Percentiles rank a stretch among this genome's conserved stretches.
phyloP scores from a whole-genome alignment of 139 green algal species.

The Chlamydomonas incerta region DNA sequence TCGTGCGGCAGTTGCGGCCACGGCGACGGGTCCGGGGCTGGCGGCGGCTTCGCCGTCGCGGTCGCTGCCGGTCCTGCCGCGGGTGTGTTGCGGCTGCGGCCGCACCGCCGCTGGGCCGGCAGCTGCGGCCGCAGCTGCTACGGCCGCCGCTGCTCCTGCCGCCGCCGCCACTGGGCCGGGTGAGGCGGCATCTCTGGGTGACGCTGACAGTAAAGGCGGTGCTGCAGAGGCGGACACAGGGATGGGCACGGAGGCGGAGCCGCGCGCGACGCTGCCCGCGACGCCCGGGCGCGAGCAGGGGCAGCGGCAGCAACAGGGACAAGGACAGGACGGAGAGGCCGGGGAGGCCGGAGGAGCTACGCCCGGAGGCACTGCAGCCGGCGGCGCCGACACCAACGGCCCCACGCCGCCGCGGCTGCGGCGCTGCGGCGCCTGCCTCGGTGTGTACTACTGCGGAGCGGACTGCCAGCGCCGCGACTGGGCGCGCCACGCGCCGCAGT shows the following conservation, averaged over 20 bases:
- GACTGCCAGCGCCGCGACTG: slow-evolving; percentile 27
- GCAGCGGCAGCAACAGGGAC: too few species aligned
- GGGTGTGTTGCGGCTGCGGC: not conserved
- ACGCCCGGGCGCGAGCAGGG: too few species aligned
- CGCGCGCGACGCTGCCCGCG: too few species aligned
- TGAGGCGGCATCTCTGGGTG: not conserved
- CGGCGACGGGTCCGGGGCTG: too few species aligned
- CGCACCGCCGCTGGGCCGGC: not conserved
- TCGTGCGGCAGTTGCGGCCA: too few species aligned
- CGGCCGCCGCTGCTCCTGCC: not conserved
- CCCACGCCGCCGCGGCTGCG: not conserved
- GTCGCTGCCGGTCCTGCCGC: too few species aligned
- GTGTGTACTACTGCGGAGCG: slow-evolving; percentile 14
- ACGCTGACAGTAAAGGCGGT: not conserved
- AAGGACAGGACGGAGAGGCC: too few species aligned
- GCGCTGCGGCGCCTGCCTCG: slow-evolving; percentile 29
- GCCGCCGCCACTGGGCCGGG: not conserved
- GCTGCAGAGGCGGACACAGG: too few species aligned
- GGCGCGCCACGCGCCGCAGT: slow-evolving; percentile 14
- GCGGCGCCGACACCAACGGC: not conserved
- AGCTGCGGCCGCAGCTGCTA: not conserved
- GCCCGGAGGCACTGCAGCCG: not conserved
- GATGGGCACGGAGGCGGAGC: too few species aligned
- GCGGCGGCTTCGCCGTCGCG: too few species aligned
- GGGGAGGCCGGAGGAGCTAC: too few species aligned